phyloP scores from a whole-genome alignment of 2,329 filamentous ascomycete species.

The Rutstroemia sydowiana region DNA sequence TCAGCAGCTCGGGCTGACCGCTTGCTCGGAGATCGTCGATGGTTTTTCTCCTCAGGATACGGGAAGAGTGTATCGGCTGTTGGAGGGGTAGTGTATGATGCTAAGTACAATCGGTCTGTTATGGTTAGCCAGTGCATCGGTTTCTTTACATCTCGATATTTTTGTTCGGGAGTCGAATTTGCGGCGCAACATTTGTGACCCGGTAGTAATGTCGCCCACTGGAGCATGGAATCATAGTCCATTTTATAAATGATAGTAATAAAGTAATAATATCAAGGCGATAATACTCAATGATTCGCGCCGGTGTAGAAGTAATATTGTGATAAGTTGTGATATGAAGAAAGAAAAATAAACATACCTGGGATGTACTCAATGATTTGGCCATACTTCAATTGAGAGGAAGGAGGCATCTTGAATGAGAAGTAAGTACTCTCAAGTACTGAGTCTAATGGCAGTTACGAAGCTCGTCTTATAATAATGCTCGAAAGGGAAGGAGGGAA shows the following conservation, averaged over 20 bases:
- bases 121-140: conserved; percentile 32
- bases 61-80: conserved; percentile 79
- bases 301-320: conserved; percentile 7
- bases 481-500: background rate
- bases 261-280: conserved; percentile 19
- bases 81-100: conserved; percentile 79
- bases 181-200: conserved; percentile 11
- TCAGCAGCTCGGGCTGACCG: conserved; percentile 59
- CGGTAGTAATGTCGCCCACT: conserved; percentile 20
- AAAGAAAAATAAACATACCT: conserved; percentile 46
- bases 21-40: conserved; percentile 65
- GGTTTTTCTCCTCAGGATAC: conserved; percentile 52
- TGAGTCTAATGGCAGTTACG: conserved; percentile 1
- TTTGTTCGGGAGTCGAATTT: background rate
- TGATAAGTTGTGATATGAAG: background rate
- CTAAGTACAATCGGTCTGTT: conserved; percentile 87
- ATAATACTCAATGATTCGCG: conserved; percentile 13
- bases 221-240: conserved; percentile 19
- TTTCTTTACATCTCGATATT: conserved; percentile 1
- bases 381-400: conserved; percentile 51
- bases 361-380: conserved; percentile 96
- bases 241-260: conserved; percentile 15
- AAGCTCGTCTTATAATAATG: background rate
- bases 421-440: conserved; percentile 1
- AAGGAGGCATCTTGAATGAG: conserved; percentile 36